These are phyloP conservation scores for Aspergillus haitiensis DNA, from an alignment of 495 filamentous ascomycete genomes.

Conservation along the genomic window DNA sequence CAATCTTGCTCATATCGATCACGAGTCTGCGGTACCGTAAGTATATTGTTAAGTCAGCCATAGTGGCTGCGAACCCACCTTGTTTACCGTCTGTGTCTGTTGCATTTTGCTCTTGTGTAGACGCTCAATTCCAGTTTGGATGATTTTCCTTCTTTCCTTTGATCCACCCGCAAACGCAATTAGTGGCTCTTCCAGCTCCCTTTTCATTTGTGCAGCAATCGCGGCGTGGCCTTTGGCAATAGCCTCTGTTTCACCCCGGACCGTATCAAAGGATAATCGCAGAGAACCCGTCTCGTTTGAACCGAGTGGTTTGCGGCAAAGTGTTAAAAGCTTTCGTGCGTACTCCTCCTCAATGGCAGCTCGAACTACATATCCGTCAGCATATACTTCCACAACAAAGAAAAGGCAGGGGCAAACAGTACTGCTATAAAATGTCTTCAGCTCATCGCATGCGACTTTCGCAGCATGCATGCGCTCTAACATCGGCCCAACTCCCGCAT, in stretches of 20 bases:
- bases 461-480: slow-evolving; percentile 95
- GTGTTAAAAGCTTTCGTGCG: slow-evolving; percentile 80
- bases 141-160: slow-evolving; percentile 94
- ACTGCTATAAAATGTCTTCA: slow-evolving; percentile 90
- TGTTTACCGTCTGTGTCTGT: slow-evolving; percentile 89
- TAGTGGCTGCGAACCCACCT: slow-evolving; percentile 51
- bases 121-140: slow-evolving; percentile 90
- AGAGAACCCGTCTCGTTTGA: slow-evolving; percentile 86
- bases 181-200: slow-evolving; percentile 93
- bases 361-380: slow-evolving; percentile 59
- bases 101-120: slow-evolving; percentile 88
- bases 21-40: slow-evolving; percentile 61
- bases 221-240: slow-evolving; percentile 91
- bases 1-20: slow-evolving; percentile 97
- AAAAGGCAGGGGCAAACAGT: slow-evolving; percentile 4
- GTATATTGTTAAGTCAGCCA: slow-evolving; percentile 7
- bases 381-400: background rate
- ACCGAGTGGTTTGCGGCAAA: slow-evolving; percentile 86
- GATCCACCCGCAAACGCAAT: slow-evolving; percentile 87
- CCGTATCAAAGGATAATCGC: slow-evolving; percentile 75
- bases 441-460: slow-evolving; percentile 92
- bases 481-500: slow-evolving; percentile 90
- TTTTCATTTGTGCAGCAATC: slow-evolving; percentile 92
- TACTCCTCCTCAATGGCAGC: slow-evolving; percentile 97
- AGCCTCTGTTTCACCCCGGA: slow-evolving; percentile 88